phyloP scores from a whole-genome alignment of 306 rosid species.

The Corylus heterophylla region DNA sequence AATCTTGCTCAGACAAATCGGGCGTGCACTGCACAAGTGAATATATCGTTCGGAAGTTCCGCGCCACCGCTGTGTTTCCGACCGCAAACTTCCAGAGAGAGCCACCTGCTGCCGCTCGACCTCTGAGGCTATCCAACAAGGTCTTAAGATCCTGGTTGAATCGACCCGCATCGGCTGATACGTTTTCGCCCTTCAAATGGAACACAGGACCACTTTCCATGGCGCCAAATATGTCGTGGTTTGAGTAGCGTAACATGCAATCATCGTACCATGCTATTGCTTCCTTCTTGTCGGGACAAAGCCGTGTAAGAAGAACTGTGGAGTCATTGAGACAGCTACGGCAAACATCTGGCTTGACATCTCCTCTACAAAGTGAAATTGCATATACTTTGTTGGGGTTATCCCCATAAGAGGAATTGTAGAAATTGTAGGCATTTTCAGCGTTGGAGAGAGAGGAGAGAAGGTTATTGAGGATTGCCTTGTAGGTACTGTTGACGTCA shows the following conservation, averaged over 20 bases:
- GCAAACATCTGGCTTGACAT: slow-evolving; percentile 21
- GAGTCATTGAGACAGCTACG: background rate
- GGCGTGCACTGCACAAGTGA: slow-evolving; percentile 37
- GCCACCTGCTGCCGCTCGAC: slow-evolving; percentile 8
- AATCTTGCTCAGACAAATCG: slow-evolving; percentile 12
- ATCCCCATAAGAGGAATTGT: no score
- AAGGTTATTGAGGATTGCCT: no score
- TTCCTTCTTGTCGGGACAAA: slow-evolving; percentile 49
- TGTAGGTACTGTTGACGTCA: slow-evolving; percentile 32
- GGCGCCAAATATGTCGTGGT: background rate
- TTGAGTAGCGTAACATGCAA: slow-evolving; percentile 45
- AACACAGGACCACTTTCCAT: background rate
- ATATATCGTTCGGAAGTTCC: background rate
- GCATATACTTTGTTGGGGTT: no score
- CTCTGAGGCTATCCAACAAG: slow-evolving; percentile 3
- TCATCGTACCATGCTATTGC: slow-evolving; percentile 37
- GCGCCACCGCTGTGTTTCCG: background rate
- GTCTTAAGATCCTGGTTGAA: background rate
- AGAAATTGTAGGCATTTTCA: no score
- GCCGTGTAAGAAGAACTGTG: slow-evolving; percentile 10
- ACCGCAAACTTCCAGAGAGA: slow-evolving; percentile 22
- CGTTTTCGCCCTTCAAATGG: background rate
- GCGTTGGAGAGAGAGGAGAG: no score
- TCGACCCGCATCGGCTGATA: background rate
- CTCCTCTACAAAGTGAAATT: no score